Percentiles rank a stretch among this genome's conserved stretches.
Conservation (phyloP, 2,329 filamentous ascomycete genomes). For the Magnaporthales sp. region DNA sequence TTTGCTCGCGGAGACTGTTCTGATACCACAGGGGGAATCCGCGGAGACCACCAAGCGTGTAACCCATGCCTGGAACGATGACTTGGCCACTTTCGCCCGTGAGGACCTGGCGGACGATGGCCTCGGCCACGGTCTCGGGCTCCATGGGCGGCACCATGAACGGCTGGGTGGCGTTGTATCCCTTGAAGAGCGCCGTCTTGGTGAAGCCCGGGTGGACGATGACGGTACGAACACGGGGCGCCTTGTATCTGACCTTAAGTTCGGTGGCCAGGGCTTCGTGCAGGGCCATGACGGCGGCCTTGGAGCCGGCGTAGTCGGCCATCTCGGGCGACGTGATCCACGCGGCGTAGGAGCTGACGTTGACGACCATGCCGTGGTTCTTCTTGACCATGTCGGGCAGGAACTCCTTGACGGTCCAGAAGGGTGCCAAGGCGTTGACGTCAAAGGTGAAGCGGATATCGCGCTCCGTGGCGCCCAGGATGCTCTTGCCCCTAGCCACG, state of each 20-base stretch:
- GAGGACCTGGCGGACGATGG: conserved; percentile 51
- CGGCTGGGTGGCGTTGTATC: conserved; percentile 39
- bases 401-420: conserved; percentile 56
- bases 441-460: conserved; percentile 61
- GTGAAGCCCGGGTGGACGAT: conserved; percentile 56
- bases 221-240: conserved; percentile 57
- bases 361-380: conserved; percentile 68
- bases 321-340: conserved; percentile 53
- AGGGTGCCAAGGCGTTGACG: conserved; percentile 59
- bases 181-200: conserved; percentile 50
- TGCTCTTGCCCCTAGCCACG: conserved; percentile 49
- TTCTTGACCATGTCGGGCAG: conserved; percentile 52
- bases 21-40: conserved; percentile 32
- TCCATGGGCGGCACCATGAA: conserved; percentile 46
- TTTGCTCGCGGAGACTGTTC: conserved; percentile 1
- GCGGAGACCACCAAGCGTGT: conserved; percentile 32
- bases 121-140: conserved; percentile 56
- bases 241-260: conserved; percentile 50
- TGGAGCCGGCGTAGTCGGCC: conserved; percentile 60
- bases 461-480: conserved; percentile 46
- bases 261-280: conserved; percentile 58
- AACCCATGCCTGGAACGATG: conserved; percentile 38
- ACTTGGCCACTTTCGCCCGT: conserved; percentile 48
- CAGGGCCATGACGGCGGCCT: conserved; percentile 57
- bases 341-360: conserved; percentile 55